Evolutionary conservation across 345 rosid species (phyloP), one percentile per base, ranked within the genome.

Genomic region (Populus deltoides): DNA sequence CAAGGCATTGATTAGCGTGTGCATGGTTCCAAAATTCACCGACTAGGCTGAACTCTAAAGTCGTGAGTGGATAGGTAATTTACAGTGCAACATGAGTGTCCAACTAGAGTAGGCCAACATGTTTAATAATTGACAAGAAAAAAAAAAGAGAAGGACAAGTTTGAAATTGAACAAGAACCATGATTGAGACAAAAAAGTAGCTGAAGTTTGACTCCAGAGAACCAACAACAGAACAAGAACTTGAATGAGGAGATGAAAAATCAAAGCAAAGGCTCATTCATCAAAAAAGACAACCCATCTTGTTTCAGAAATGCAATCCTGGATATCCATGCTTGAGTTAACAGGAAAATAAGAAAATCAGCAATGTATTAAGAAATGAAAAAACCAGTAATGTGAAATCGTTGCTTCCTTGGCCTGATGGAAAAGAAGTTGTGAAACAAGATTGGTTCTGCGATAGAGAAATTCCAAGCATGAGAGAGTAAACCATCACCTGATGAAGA

Each of bases 401-500:
- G n/a, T 47, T 6, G 45, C 20, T 47, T 70, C 18, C 17, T 7
- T 71, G 53, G 41, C 53, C 75, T 67, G 22, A 72, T 36, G 47
- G 38, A 59, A 27, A 71, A 3, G 18, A 22, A 1, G 1, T n/a
- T 11, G 27, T 11, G 31, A 20, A 47, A 22, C 7, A 35, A 47
- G 15, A 57, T 13, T 16, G 20, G 24, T 16, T 8, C 36, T 13
- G 35, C 36, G 55, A 29, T 8, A 66, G 31, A 55, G 13, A n/a
- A 29, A 68, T 45, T 68, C 49, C 38, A 55, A 33, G 22, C 22
- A 33, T 27, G 66, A 69, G 38, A 80, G 25, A 68, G 71, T 35
- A 68, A 61, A 75, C 20, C 43, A 53, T 24, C 68, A 86, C 90
- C 90, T 83, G 87, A 85, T 83, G 87, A 85, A 68, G 72, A 77